Conservation (phyloP, 805 yeast genomes). For the Tetrapisispora pingtungensis region DNA sequence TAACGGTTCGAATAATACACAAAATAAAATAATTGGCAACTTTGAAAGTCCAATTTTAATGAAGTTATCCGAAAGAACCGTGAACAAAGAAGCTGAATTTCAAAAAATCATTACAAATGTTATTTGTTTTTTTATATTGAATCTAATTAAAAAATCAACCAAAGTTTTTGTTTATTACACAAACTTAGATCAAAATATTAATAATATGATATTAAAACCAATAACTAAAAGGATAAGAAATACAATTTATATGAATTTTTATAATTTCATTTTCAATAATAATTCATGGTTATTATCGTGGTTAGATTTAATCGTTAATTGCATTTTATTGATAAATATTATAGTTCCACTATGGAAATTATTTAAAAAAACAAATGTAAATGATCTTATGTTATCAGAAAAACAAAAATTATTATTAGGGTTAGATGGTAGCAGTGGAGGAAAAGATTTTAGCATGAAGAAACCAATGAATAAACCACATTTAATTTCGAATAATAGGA, state of each 20-base stretch:
- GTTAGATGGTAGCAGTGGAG: slow-evolving; percentile 6
- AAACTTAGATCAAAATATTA: slow-evolving; percentile 5
- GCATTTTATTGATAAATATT: slow-evolving; percentile 26
- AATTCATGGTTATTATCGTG: not conserved
- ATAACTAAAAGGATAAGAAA: not conserved
- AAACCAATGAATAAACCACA: slow-evolving; percentile 9
- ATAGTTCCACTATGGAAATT: slow-evolving; percentile 24
- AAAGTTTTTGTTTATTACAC: slow-evolving; percentile 14
- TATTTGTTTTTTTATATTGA: slow-evolving; percentile 24
- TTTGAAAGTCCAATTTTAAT: slow-evolving; percentile 25
- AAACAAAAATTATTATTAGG: slow-evolving; percentile 31
- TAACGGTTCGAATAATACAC: not conserved
- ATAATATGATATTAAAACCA: not conserved
- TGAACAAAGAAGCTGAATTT: slow-evolving; percentile 34
- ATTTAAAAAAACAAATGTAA: slow-evolving; percentile 23
- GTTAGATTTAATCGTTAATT: slow-evolving; percentile 7
- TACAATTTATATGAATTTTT: not conserved
- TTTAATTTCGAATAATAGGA: slow-evolving; percentile 3
- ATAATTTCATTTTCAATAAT: not conserved
- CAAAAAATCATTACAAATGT: slow-evolving; percentile 29
- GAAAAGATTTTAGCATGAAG: not conserved
- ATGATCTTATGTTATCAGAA: slow-evolving; percentile 26
- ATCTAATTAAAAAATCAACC: slow-evolving; percentile 17
- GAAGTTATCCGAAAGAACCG: slow-evolving; percentile 27
- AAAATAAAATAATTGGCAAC: slow-evolving; percentile 11